Base-by-base conservation (phyloP, 768 basidiomycete genomes). In the Dacryopinax spathularia region DNA sequence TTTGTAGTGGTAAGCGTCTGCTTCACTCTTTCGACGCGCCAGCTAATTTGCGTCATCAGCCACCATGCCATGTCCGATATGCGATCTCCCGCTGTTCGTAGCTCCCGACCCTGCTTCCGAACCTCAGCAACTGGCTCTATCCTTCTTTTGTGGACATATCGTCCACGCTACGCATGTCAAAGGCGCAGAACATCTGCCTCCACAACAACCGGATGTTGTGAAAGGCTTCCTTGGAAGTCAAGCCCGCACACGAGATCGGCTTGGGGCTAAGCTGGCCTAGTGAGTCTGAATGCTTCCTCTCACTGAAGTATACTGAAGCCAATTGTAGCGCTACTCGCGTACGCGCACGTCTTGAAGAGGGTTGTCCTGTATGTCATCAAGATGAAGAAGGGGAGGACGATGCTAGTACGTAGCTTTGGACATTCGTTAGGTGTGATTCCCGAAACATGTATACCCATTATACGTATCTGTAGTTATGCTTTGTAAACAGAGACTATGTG, bases 91-190 rank as follows among this genome's bases (percentile, higher is more conserved):
- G 0, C 72, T 91, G 68, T 72, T 36, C 81, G 81, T 62, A 81
- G 84, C 75, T 10, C 56, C 63, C 29, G 43, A 63, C 33, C 39
- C 65, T 48, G 65, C 65, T 62, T 61, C 65, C 43, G 18, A 44
- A 60, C 78, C 84, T 1, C 81, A 85, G 43, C 77, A 81, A 2
- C 76, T 90, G n/a, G 70, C 82, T 2, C 71, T 96, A 2, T 73
- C 92, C 31, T 96, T 90, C 73, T 77, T 96, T 10, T 96, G 93
- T 72, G 85, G 89, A 34, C 93, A 96, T 70, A 81, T 88, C 48
- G 87, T 92, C 0, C 93, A 96, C 70, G 86, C 87, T 0, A 75
- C 78, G 7, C 95, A 93, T 68, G 82, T 87, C 0, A 82, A 78
- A n/a, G 83, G 85, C 10, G 80, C 79, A 4, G 83, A 85, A 35